Base-by-base conservation (phyloP, 23 red algal species). In the Gracilariopsis chorda region DNA sequence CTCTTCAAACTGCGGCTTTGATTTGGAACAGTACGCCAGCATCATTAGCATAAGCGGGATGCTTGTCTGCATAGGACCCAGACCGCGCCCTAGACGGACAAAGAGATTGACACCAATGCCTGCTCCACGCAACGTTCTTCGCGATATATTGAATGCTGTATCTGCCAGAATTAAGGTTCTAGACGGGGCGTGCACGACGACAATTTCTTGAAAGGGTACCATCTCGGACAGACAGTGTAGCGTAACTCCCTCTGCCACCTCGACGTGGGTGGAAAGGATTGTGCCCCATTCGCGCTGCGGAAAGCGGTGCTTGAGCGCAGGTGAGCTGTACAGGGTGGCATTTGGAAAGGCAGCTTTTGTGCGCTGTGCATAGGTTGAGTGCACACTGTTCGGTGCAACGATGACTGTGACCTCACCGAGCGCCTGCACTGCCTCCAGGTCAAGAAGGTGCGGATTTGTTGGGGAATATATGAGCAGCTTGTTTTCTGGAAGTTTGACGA, bases 281-380 rank as follows among this genome's bases (percentile, higher is more conserved):
- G 80, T 84, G 39, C 80, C 80, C 80, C 80, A 82, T 14, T 84
- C 59, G 23, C 57, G 30, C 14, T 84, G 56, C 35, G 80, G 80
- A 58, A 64, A 64, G 25, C 58, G 53, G 13, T 11, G 13, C 17
- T 56, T 56, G 20, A 84, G 51, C 28, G 52, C 41, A 16, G 80
- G 80, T 11, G 80, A 84, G 21, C 80, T 84, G 40, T 84, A 84
- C 80, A 84, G 58, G 8, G 55, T 64, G 17, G 80, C 80, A 39
- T 84, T 24, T 6, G 80, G 56, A 23, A 63, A 61, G 10, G 80
- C 80, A 19, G 21, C 53, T 9, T 65, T 44, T 7, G 59, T 63
- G 20, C 53, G 53, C 23, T 84, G 80, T 12, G 59, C 80, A 68
- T 64, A 84, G 1, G 59, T 63, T 17, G 53, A 60, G 49, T 84